Evolutionary conservation across 139 green algal species (phyloP), one percentile per base, ranked within the genome.

Genomic region (Micromonas pusilla): DNA sequence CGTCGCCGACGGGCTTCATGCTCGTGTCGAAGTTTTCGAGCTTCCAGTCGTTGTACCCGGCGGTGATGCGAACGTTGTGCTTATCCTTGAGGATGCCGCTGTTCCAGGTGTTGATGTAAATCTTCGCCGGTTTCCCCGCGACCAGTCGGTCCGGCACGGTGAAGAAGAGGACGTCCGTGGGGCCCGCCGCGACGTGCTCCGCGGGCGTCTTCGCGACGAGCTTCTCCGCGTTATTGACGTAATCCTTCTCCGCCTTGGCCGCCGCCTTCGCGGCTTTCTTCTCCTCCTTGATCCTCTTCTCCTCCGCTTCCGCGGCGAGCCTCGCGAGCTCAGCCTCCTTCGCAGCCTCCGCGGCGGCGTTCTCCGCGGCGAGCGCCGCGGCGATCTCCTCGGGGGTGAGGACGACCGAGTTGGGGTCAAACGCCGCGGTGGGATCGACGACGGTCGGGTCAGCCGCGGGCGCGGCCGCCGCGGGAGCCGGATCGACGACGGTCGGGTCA

Each of bases 31-130:
- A 39, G 20, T 53, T 36, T 1, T 32, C 52, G 0, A 67, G 30
- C 52, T 33, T 32, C 72, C 72, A 78, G 28, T 45, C 72, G 72
- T 78, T 78, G 31, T 21, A 78, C n/a, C 52, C 52, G 23, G 20
- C 68, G 16, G 23, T 36, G 25, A 30, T 5, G 28, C 63, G 28
- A 16, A 70, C 63, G 63, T 34, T 34, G 28, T 70, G 37, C 5
- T 19, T 30, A 21, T 26, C 5, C 16, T 16, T 2, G 5, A 9
- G 1, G 53, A 63, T 5, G 68, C 34, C 37, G 21, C 34, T 3
- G 37, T 32, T 32, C 1, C 19, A 1, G 6, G 33, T 62, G 52
- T 71, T 32, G 38, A 76, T 2, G 37, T 67, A 70, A 54, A 76
- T 32, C 26, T 60, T 38, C 36, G 30, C 39, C 36, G 66, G 25